Evolutionary conservation across 129 eudicot genomes (phyloP).

Genomic region (Pseudognaphalium luteoalbum): DNA sequence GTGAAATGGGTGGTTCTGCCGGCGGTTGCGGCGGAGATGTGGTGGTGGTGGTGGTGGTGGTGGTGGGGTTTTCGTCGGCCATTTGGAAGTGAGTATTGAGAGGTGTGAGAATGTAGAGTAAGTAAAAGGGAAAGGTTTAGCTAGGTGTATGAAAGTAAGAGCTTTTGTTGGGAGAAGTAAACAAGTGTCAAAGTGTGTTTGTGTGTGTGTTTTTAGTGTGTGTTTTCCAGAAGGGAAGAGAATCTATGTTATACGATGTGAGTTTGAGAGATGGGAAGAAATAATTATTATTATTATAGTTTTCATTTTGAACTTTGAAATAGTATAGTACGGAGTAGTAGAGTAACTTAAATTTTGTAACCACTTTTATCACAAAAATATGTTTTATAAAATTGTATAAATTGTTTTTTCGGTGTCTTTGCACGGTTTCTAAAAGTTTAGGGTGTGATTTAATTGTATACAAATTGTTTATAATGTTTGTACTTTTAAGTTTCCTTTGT

Average conservation of each 20-base stretch:
- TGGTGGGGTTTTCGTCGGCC: conserved; percentile 28
- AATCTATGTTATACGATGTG: conserved; percentile 26
- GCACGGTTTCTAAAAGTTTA: too few relatives aligned
- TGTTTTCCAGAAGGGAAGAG: background rate
- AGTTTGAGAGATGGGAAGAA: background rate
- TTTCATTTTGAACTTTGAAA: background rate
- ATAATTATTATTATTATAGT: background rate
- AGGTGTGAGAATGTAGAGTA: conserved; percentile 10
- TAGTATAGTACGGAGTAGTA: background rate
- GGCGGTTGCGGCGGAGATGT: conserved; percentile 17
- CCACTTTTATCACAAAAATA: background rate
- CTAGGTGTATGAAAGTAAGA: conserved; percentile 15
- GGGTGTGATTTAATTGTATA: too few relatives aligned
- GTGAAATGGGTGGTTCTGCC: conserved; percentile 12
- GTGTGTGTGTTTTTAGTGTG: conserved; percentile 10
- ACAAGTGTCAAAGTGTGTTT: background rate
- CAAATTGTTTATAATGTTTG: too few relatives aligned
- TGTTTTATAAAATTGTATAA: too few relatives aligned
- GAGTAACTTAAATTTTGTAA: background rate
- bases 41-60: conserved; percentile 29
- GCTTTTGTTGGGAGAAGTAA: conserved; percentile 18
- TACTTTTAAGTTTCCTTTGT: too few relatives aligned
- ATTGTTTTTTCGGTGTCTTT: too few relatives aligned
- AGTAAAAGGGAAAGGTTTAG: conserved; percentile 3
- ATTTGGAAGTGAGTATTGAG: conserved; percentile 24